A percentile compares a stretch with the other conserved stretches of the same genome.
phyloP scores from a whole-genome alignment of 805 yeast genomes.

The Sungouiozyma intestinalis region DNA sequence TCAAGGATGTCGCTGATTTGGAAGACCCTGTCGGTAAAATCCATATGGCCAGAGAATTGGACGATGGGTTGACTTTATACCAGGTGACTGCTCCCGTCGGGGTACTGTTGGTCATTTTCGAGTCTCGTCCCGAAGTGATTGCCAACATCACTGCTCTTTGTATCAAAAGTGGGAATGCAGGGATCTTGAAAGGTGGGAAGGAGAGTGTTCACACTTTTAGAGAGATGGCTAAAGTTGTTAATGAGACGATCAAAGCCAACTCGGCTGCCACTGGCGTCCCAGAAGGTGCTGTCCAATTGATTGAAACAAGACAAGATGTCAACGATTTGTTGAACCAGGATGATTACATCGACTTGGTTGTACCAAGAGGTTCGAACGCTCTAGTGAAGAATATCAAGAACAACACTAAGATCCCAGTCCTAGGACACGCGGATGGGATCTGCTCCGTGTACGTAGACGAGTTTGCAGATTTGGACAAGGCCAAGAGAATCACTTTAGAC shows the following conservation, averaged over 20 bases:
- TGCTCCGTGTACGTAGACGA: conserved; percentile 81
- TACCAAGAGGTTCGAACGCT: conserved; percentile 96
- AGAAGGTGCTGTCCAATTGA: conserved; percentile 68
- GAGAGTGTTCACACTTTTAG: conserved; percentile 81
- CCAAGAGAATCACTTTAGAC: conserved; percentile 66
- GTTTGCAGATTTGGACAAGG: conserved; percentile 68
- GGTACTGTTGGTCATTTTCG: conserved; percentile 83
- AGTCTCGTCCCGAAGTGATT: conserved; percentile 95
- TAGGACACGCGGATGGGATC: conserved; percentile 98
- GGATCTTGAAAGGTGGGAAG: conserved; percentile 94
- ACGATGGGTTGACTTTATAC: conserved; percentile 76
- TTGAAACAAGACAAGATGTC: conserved; percentile 84
- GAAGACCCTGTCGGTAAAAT: conserved; percentile 90
- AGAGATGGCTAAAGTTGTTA: conserved; percentile 66
- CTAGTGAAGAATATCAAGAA: conserved; percentile 79
- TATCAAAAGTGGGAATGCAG: conserved; percentile 92
- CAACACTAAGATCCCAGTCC: conserved; percentile 86
- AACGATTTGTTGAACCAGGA: conserved; percentile 77
- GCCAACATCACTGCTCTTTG: conserved; percentile 96
- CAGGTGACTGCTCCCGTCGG: conserved; percentile 93
- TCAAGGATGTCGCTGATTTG: conserved; percentile 77
- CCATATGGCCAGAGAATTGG: conserved; percentile 73
- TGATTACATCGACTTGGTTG: conserved; percentile 82
- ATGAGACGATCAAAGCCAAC: conserved; percentile 37
- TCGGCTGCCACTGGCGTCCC: conserved; percentile 60